phyloP scores from a whole-genome alignment of 305 asterid genomes.

The Solanum aculeatissimum region DNA sequence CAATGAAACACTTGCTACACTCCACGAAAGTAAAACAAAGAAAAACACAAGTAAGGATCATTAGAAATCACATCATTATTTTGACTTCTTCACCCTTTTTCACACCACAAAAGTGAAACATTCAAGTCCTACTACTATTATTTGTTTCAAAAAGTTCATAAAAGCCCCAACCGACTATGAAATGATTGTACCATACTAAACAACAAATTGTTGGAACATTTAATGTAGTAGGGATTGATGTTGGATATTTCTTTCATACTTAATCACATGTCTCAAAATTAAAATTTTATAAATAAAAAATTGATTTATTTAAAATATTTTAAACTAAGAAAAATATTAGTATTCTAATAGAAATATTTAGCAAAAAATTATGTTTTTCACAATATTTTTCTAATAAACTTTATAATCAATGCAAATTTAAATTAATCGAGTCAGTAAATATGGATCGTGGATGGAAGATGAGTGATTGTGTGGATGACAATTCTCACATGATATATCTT shows the following conservation, averaged over 20 bases:
- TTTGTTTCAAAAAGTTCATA: background rate
- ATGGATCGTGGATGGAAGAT: background rate
- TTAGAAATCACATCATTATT: background rate
- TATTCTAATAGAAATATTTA: rapidly evolving
- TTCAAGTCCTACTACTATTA: background rate
- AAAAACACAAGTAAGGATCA: no score
- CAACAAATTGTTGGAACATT: background rate
- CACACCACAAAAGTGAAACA: background rate
- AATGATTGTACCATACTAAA: background rate
- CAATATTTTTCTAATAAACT: no score
- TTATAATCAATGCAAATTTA: rapidly evolving
- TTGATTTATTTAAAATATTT: background rate
- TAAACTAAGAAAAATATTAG: background rate
- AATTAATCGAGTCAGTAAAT: background rate
- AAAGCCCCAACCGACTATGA: background rate
- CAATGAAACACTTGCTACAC: no score
- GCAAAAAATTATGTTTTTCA: background rate
- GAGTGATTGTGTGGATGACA: background rate
- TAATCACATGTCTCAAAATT: background rate
- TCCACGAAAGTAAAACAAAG: no score
- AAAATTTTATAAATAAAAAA: background rate
- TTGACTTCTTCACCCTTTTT: background rate
- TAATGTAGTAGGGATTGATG: background rate
- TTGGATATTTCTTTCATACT: background rate
- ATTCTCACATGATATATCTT: background rate